Evolutionary conservation across 345 rosid genomes (phyloP).

Genomic region (Sapria himalayana): DNA sequence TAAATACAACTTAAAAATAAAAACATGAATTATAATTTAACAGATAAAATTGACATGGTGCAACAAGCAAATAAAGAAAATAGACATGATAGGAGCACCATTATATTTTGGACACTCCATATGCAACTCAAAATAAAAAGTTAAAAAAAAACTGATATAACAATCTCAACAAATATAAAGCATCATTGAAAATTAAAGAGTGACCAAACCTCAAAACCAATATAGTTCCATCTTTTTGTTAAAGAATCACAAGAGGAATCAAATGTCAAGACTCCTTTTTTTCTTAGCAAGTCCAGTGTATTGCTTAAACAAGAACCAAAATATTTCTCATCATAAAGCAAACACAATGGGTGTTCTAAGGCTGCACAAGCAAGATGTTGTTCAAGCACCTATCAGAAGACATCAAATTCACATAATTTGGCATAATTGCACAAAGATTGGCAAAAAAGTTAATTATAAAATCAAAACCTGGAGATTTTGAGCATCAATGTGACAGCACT

Average conservation of each 20-base stretch:
- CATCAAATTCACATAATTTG: constrained; percentile 7
- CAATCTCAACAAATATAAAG: too few relatives aligned
- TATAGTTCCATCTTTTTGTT: constrained; percentile 55
- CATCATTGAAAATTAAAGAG: too few relatives aligned
- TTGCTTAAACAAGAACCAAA: constrained; percentile 43
- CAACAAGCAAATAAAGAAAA: too few relatives aligned
- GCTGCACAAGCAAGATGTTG: constrained; percentile 88
- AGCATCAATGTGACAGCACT: constrained; percentile 73
- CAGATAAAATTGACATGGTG: too few relatives aligned
- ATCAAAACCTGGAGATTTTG: constrained; percentile 53
- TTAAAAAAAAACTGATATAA: too few relatives aligned
- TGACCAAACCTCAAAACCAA: constrained; percentile 54
- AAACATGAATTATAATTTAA: too few relatives aligned
- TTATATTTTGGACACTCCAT: too few relatives aligned
- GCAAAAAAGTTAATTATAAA: constrained; percentile 4
- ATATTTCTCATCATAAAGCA: constrained; percentile 47
- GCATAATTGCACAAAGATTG: constrained; percentile 1
- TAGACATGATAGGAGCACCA: too few relatives aligned
- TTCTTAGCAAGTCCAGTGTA: constrained; percentile 33
- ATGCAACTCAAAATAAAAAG: too few relatives aligned
- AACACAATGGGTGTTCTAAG: constrained; percentile 55
- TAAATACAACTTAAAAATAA: too few relatives aligned
- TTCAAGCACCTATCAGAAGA: constrained; percentile 51
- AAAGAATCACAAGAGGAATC: constrained; percentile 34
- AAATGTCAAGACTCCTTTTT: constrained; percentile 32